These are phyloP conservation scores for Hansenula lynferdii DNA, from an alignment of 1,139 yeast species.

Conservation along the genomic window DNA sequence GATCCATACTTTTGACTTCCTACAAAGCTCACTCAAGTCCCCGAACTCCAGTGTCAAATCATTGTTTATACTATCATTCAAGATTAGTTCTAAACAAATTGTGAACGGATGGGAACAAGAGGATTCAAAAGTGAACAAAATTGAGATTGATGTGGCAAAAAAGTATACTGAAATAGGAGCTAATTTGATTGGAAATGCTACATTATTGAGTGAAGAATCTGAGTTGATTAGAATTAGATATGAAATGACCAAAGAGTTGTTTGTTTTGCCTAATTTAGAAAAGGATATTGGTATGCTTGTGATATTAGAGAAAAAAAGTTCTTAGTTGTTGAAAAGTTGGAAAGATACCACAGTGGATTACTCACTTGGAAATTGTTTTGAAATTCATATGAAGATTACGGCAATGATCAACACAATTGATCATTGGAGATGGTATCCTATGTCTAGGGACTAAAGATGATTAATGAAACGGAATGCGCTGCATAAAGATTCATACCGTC, in stretches of 20 bases:
- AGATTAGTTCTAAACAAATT: not conserved
- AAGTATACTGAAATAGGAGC: not conserved
- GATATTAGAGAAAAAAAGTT: not conserved
- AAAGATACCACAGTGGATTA: too few relatives aligned
- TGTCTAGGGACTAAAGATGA: too few relatives aligned
- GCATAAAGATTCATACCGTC: too few relatives aligned
- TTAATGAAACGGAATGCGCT: too few relatives aligned
- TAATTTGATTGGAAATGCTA: not conserved
- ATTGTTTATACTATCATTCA: not conserved
- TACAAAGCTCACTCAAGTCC: not conserved
- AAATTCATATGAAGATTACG: too few relatives aligned
- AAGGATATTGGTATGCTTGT: constrained; percentile 1
- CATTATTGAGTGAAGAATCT: not conserved
- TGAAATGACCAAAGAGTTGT: not conserved
- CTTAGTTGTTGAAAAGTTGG: not conserved
- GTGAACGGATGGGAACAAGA: constrained; percentile 2
- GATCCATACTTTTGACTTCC: not conserved
- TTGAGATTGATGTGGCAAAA: not conserved
- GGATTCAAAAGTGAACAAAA: not conserved
- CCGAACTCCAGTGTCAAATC: constrained; percentile 1
- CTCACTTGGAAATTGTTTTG: too few relatives aligned
- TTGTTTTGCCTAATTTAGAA: not conserved
- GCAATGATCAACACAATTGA: too few relatives aligned
- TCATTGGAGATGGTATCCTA: too few relatives aligned
- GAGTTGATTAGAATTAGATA: not conserved